Evolutionary conservation across 352 stramenopile species (phyloP).

Genomic region (Pythium volutum): DNA sequence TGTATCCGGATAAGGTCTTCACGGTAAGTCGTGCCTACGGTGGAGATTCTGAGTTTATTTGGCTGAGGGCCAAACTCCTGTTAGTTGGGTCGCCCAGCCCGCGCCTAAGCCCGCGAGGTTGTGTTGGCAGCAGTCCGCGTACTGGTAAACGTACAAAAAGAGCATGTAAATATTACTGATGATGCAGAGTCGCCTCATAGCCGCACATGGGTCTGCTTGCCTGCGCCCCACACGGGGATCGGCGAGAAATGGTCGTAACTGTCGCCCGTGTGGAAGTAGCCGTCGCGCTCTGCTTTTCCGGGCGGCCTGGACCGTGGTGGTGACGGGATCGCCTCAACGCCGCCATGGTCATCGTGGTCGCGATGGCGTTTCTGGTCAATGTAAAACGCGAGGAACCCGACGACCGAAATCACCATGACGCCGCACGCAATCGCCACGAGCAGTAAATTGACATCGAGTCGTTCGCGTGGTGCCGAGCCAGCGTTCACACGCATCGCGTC

Average conservation of each 20-base stretch:
- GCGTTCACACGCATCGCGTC: neutral
- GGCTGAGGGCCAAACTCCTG: too few species aligned
- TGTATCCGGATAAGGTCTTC: too few species aligned
- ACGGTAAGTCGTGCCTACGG: too few species aligned
- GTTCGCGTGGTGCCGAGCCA: neutral
- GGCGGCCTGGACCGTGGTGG: neutral
- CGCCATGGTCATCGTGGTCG: too few species aligned
- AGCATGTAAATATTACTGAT: neutral
- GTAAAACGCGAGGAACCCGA: constrained; percentile 10
- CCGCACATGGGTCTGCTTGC: neutral
- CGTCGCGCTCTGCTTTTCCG: neutral
- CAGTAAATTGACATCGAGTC: constrained; percentile 2
- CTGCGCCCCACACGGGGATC: neutral
- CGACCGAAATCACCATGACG: constrained; percentile 2
- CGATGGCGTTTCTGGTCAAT: constrained; percentile 7
- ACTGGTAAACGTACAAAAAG: neutral
- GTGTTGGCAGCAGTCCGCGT: too few species aligned
- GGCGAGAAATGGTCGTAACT: constrained; percentile 16
- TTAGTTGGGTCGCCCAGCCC: too few species aligned
- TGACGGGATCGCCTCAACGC: neutral
- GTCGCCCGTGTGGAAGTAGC: constrained; percentile 1
- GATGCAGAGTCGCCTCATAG: neutral
- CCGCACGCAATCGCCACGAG: constrained; percentile 1
- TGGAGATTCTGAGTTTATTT: too few species aligned
- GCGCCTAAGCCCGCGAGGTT: too few species aligned